Evolutionary conservation across 495 filamentous ascomycete species (phyloP).

Genomic region (Penicillium roqueforti): DNA sequence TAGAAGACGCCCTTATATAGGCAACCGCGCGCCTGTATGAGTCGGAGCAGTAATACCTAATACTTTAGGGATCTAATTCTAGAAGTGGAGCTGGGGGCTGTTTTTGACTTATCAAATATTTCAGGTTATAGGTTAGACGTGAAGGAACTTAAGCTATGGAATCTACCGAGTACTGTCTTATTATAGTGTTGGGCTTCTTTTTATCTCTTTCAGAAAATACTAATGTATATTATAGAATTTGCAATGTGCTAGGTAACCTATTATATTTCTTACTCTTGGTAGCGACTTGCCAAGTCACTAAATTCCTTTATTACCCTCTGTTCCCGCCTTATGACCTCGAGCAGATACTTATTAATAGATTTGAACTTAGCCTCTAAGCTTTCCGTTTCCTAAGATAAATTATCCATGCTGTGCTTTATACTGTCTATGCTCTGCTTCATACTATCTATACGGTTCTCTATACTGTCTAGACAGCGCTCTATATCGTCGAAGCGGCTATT

Average conservation of each 20-base stretch:
- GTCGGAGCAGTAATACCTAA: slow-evolving; percentile 13
- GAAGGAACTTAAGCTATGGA: background rate
- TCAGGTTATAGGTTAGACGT: background rate
- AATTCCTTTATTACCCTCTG: slow-evolving; percentile 3
- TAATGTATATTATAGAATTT: background rate
- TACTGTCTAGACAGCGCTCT: too few species aligned
- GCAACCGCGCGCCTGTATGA: slow-evolving; percentile 7
- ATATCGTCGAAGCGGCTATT: too few species aligned
- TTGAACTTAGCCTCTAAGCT: background rate
- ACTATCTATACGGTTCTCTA: too few species aligned
- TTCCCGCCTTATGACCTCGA: slow-evolving; percentile 7
- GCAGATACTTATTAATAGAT: background rate
- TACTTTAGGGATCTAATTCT: slow-evolving; percentile 8
- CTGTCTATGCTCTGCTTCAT: background rate
- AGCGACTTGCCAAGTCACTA: slow-evolving; percentile 3
- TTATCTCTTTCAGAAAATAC: background rate
- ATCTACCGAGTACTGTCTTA: background rate
- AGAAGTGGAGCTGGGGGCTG: slow-evolving; percentile 1
- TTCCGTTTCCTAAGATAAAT: background rate
- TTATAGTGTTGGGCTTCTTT: background rate
- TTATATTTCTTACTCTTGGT: too few species aligned
- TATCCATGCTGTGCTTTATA: background rate
- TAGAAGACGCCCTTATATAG: slow-evolving; percentile 11
- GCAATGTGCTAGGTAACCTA: too few species aligned
- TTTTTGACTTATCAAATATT: background rate